A percentile compares a stretch with the other conserved stretches of the same genome.
Evolutionary conservation across 2,329 filamentous ascomycete genomes (phyloP).

Genomic region (Scedosporium dehoogii): DNA sequence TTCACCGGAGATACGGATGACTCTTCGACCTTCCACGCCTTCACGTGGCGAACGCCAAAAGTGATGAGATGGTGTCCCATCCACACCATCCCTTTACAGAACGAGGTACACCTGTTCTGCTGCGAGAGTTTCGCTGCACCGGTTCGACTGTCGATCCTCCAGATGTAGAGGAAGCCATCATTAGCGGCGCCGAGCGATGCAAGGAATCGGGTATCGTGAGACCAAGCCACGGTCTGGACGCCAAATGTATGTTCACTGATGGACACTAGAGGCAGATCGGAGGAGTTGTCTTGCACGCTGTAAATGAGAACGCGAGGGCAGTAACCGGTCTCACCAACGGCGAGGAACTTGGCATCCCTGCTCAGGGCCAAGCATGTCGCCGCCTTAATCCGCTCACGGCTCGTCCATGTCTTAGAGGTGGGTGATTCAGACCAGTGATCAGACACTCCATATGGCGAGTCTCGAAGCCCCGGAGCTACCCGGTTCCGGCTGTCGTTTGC

Average conservation of each 20-base stretch:
- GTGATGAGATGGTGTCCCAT: conserved; percentile 77
- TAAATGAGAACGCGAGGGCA: conserved; percentile 86
- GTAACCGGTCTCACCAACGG: conserved; percentile 93
- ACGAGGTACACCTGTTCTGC: conserved; percentile 85
- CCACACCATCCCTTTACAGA: conserved; percentile 82
- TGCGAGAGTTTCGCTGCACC: conserved; percentile 72
- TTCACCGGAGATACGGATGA: conserved; percentile 53
- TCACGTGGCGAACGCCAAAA: conserved; percentile 82
- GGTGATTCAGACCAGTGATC: conserved; percentile 53
- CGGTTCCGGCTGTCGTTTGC: conserved; percentile 54
- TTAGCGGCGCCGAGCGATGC: conserved; percentile 83
- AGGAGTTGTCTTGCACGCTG: conserved; percentile 67
- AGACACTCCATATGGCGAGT: conserved; percentile 31
- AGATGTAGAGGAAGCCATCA: conserved; percentile 89
- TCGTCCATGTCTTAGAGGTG: conserved; percentile 68
- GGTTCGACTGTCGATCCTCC: conserved; percentile 74
- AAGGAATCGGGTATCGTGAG: conserved; percentile 72
- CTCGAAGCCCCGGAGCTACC: conserved; percentile 34
- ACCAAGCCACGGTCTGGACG: conserved; percentile 82
- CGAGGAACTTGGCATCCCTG: conserved; percentile 75
- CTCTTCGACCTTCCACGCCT: conserved; percentile 83
- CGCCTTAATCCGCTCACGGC: conserved; percentile 85
- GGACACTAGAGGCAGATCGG: conserved; percentile 72
- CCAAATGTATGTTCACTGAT: conserved; percentile 87
- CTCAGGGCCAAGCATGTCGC: conserved; percentile 86